Percentiles rank a stretch among this genome's conserved stretches.
phyloP scores from a whole-genome alignment of 257 asterid genomes.

The Solanum chiquidenum region DNA sequence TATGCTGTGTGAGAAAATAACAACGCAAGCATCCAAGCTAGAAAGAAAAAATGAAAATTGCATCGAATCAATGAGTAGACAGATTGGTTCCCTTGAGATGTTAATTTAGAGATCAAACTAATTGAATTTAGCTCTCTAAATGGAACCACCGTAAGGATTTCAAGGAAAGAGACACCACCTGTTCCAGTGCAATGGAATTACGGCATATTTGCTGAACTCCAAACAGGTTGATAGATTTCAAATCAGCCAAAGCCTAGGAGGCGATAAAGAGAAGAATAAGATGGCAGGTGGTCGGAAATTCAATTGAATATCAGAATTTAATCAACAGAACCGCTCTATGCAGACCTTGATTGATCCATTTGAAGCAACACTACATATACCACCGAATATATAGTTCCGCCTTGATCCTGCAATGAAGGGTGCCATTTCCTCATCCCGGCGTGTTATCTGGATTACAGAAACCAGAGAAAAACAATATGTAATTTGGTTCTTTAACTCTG shows the following conservation, averaged over 20 bases:
- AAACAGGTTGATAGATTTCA: constrained; percentile 89
- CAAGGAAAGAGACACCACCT: constrained; percentile 31
- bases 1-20: background rate
- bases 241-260: constrained; percentile 80
- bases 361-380: constrained; percentile 80
- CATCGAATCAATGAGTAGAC: background rate
- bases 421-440: constrained; percentile 94
- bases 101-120: background rate
- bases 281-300: background rate
- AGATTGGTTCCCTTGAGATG: background rate
- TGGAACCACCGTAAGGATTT: background rate
- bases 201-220: constrained; percentile 99
- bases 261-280: background rate
- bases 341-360: constrained; percentile 75
- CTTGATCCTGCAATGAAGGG: constrained; percentile 77
- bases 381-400: constrained; percentile 93
- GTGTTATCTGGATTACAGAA: constrained; percentile 59
- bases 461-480: background rate
- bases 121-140: background rate
- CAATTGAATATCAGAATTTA: background rate
- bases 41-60: background rate
- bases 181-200: constrained; percentile 94
- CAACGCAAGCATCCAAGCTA: background rate
- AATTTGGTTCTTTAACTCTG: background rate
- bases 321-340: background rate